Evolutionary conservation across 306 rosid species (phyloP).

Genomic region (Gleditsia sinensis): DNA sequence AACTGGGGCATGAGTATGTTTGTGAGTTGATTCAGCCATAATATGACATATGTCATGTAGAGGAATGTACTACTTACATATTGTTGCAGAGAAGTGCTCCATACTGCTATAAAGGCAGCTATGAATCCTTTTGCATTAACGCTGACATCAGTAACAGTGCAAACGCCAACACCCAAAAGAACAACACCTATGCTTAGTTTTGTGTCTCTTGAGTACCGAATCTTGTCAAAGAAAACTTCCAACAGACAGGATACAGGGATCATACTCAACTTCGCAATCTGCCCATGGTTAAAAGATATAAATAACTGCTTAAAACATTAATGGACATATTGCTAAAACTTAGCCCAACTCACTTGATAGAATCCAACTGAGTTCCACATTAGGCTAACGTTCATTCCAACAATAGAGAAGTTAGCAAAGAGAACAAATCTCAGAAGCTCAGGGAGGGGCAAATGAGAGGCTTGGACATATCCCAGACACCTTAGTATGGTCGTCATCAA

Average conservation of each 20-base stretch:
- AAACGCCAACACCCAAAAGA: constrained; percentile 84
- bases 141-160: constrained; percentile 89
- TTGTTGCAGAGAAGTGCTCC: constrained; percentile 87
- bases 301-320: constrained; percentile 30
- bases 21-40: not conserved
- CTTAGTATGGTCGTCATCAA: constrained; percentile 64
- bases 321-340: constrained; percentile 27
- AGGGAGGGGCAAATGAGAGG: constrained; percentile 64
- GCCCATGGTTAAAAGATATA: constrained; percentile 33
- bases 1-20: constrained; percentile 5
- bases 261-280: constrained; percentile 90
- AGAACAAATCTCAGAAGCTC: constrained; percentile 78
- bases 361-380: constrained; percentile 97
- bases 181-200: constrained; percentile 76
- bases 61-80: constrained; percentile 54
- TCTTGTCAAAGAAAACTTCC: constrained; percentile 78
- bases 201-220: constrained; percentile 80
- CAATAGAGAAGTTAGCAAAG: constrained; percentile 87
- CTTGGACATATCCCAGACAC: constrained; percentile 72
- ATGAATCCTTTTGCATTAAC: constrained; percentile 73
- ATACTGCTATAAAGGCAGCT: constrained; percentile 78
- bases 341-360: constrained; percentile 64
- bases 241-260: constrained; percentile 84
- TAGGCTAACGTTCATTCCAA: constrained; percentile 86
- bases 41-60: not conserved